phyloP scores from a whole-genome alignment of 306 rosid species.

The Hippophae tibetana region DNA sequence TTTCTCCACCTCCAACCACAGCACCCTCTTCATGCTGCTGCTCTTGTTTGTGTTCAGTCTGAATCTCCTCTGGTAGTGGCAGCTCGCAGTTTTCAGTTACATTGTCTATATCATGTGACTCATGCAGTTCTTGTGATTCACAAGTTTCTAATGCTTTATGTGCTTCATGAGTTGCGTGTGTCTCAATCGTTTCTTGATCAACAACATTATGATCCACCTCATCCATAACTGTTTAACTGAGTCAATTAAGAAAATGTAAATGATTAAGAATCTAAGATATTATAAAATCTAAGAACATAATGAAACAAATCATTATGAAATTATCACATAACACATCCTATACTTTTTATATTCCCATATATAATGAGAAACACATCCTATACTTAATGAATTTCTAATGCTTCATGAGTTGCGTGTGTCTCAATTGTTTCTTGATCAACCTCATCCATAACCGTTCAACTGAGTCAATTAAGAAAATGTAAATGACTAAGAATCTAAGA shows the following conservation, averaged over 20 bases:
- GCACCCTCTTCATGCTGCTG: slow-evolving; percentile 34
- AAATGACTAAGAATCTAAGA: background rate
- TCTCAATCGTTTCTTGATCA: slow-evolving; percentile 20
- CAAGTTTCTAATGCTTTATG: background rate
- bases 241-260: slow-evolving; percentile 2
- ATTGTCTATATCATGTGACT: background rate
- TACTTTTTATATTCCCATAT: no score
- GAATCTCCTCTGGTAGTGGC: slow-evolving; percentile 1
- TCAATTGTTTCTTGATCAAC: slow-evolving; percentile 32
- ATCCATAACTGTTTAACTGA: slow-evolving; percentile 42
- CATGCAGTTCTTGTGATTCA: slow-evolving; percentile 12
- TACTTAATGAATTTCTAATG: slow-evolving; percentile 3
- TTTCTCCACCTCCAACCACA: slow-evolving; percentile 49
- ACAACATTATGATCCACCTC: slow-evolving; percentile 42
- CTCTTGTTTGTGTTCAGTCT: slow-evolving; percentile 18
- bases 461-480: slow-evolving; percentile 9
- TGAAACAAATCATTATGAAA: no score
- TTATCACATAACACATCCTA: no score
- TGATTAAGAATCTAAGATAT: background rate
- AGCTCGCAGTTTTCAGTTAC: no score
- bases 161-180: slow-evolving; percentile 19
- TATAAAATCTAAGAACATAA: background rate
- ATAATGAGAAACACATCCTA: no score
- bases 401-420: slow-evolving; percentile 19
- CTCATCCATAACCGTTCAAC: slow-evolving; percentile 48